Percentiles rank a stretch among this genome's conserved stretches.
phyloP scores from a whole-genome alignment of 129 eudicot genomes.

The Flaveria ramosissima region DNA sequence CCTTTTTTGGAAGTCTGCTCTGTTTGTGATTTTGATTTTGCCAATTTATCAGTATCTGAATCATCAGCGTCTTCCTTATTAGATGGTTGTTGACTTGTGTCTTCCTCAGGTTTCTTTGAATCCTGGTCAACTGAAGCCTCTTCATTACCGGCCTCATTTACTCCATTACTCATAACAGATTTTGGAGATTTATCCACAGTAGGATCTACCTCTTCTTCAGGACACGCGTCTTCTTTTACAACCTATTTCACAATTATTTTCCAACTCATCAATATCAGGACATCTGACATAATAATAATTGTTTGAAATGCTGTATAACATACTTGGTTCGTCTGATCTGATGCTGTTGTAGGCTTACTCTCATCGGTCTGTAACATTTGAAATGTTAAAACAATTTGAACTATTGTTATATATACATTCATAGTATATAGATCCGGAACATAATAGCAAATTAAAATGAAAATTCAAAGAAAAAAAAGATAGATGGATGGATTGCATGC shows the following conservation, averaged over 20 bases:
- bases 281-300: neutral
- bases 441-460: neutral
- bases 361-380: conserved; percentile 44
- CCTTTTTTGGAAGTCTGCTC: conserved; percentile 39
- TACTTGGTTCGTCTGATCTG: conserved; percentile 45
- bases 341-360: conserved; percentile 41
- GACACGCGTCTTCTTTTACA: conserved; percentile 44
- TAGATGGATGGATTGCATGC: conserved; percentile 30
- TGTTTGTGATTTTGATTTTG: conserved; percentile 36
- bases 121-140: conserved; percentile 50
- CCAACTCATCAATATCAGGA: neutral
- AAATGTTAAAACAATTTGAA: neutral
- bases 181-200: conserved; percentile 48
- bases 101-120: conserved; percentile 25
- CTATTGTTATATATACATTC: neutral
- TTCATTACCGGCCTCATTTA: conserved; percentile 37
- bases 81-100: conserved; percentile 25
- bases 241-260: conserved; percentile 39
- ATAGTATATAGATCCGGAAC: neutral
- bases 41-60: conserved; percentile 38
- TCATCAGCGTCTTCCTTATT: conserved; percentile 47
- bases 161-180: conserved; percentile 56
- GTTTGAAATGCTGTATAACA: neutral
- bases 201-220: conserved; percentile 43
- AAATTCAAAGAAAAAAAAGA: neutral